These are phyloP conservation scores for Auriscalpium microsporum DNA, from an alignment of 768 basidiomycete species.

Conservation along the genomic window DNA sequence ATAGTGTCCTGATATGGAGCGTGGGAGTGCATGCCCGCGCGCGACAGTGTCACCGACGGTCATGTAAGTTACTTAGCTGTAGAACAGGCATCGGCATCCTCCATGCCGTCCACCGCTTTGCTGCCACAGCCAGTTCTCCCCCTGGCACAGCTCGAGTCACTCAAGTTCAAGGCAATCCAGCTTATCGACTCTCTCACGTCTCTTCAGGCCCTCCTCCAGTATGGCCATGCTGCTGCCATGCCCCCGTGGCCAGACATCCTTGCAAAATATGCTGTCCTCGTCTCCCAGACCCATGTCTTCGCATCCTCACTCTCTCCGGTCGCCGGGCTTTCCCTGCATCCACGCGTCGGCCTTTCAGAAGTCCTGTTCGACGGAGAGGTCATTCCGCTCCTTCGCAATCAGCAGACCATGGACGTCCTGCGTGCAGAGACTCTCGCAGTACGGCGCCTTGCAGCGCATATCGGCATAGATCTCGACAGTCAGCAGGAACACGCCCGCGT, in stretches of 20 bases:
- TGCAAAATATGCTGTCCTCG: constrained; percentile 76
- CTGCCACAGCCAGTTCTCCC: not conserved
- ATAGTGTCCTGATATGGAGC: not conserved
- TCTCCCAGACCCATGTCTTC: constrained; percentile 76
- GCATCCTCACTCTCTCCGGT: constrained; percentile 48
- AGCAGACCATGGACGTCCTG: constrained; percentile 72
- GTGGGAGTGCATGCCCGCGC: not conserved
- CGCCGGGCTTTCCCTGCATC: constrained; percentile 55
- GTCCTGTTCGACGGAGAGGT: constrained; percentile 65
- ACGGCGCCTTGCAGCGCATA: constrained; percentile 45
- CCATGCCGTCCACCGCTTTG: not conserved
- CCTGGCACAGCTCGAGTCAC: constrained; percentile 46
- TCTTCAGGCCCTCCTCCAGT: constrained; percentile 56
- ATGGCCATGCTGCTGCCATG: constrained; percentile 49
- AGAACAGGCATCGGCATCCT: not conserved
- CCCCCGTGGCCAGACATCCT: constrained; percentile 76
- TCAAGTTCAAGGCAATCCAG: constrained; percentile 68
- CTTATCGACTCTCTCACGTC: constrained; percentile 69
- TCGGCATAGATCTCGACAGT: constrained; percentile 36
- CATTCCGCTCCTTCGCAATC: constrained; percentile 66
- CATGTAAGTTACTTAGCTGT: no score
- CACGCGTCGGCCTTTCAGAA: constrained; percentile 48
- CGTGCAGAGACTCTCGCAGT: constrained; percentile 66
- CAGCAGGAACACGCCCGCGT: constrained; percentile 32
- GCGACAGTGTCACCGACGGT: no score